Base-by-base conservation (phyloP, 768 basidiomycete genomes). In the Tulasnella calospora region DNA sequence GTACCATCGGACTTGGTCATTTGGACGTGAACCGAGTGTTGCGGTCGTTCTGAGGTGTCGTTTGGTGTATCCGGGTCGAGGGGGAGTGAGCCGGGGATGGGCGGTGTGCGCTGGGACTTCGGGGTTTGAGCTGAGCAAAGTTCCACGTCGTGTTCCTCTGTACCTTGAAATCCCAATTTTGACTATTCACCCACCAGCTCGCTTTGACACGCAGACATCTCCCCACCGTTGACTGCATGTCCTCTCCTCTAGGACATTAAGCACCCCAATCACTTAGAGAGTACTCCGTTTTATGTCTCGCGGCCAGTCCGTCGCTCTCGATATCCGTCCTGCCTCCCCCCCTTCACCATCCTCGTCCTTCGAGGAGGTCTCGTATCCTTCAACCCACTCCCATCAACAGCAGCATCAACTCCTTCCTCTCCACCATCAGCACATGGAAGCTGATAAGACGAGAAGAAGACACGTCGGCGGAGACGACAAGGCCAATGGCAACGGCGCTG, bases 371-470 rank as follows among this genome's bases (percentile, higher is more conserved):
- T 77, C 80, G 21, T 80, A 81, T 71, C 46, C 55, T 23, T 69
- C 77, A 47, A 35, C 30, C 33, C 71, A 27, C 44, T 47, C 57
- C n/a, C 75, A 67, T 57, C 36, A 36, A 67, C 80, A 55, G 40
- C 80, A 30, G 19, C 30, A 38, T 10, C 74, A 86, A 80, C 88
- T 88, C 79, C 82, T 89, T 40, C 89, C 89, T 55, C 82, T 89
- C 78, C 87, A 89, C 82, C 51, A 51, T n/a, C 51, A 51, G 51
- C 86, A 88, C 82, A 88, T 89, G 88, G 79, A 81, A 47, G 88
- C 88, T 81, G 89, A 89, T 73, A 86, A 85, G 27, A 86, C 88
- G 36, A 78, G 86, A 35, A 86, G 89, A 79, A 84, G 89, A 79
- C 85, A 88, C 36, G 81, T 84, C 6, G 84, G 85, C 77, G 83